Evolutionary conservation across 768 basidiomycete species (phyloP).

Genomic region (Calocybe gangraenosa): DNA sequence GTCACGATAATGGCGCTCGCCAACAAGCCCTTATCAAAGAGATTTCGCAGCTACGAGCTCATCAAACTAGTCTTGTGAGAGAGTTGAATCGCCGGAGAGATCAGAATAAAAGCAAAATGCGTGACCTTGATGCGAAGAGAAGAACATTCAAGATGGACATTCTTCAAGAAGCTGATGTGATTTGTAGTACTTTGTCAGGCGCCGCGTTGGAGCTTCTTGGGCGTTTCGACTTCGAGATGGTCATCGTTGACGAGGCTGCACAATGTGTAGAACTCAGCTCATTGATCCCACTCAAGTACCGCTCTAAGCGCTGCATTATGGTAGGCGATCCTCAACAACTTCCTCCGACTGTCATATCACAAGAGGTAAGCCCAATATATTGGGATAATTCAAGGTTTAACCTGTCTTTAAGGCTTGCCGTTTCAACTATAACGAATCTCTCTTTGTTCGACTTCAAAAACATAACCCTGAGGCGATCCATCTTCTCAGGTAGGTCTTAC

Average conservation of each 20-base stretch:
- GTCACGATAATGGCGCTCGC: constrained; percentile 55
- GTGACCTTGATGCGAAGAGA: constrained; percentile 79
- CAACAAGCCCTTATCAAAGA: constrained; percentile 63
- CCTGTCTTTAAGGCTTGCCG: constrained; percentile 47
- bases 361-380: constrained; percentile 27
- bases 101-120: constrained; percentile 72
- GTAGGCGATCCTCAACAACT: constrained; percentile 96
- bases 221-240: constrained; percentile 85
- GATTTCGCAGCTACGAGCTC: constrained; percentile 57
- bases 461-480: constrained; percentile 81
- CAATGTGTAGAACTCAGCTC: constrained; percentile 95
- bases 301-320: constrained; percentile 79
- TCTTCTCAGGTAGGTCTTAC: constrained; percentile 65
- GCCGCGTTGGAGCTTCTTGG: constrained; percentile 86
- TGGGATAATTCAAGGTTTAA: neutral
- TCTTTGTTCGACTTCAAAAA: constrained; percentile 89
- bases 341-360: constrained; percentile 77
- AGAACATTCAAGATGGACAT: constrained; percentile 72
- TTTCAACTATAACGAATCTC: constrained; percentile 81
- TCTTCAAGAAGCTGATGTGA: constrained; percentile 86
- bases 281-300: constrained; percentile 91
- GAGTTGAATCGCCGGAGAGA: constrained; percentile 78
- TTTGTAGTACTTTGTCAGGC: constrained; percentile 92
- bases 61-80: constrained; percentile 58
- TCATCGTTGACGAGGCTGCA: constrained; percentile 97